Evolutionary conservation across 2,329 filamentous ascomycete genomes (phyloP).

Genomic region (Alternaria brassicicola): DNA sequence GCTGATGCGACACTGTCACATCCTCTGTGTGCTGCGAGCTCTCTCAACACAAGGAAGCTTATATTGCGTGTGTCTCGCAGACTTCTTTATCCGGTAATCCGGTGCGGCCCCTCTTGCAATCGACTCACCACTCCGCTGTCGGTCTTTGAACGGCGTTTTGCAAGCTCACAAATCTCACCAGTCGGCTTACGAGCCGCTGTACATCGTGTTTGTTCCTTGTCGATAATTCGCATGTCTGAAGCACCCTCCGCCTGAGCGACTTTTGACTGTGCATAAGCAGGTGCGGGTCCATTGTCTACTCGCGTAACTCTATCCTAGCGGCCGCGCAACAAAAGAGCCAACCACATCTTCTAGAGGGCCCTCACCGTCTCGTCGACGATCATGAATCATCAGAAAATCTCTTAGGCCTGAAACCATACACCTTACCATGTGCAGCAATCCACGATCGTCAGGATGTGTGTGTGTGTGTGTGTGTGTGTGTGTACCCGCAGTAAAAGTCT

Average conservation of each 20-base stretch:
- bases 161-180: conserved; percentile 25
- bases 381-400: conserved; percentile 13
- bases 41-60: conserved; percentile 25
- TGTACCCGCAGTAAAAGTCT: conserved; percentile 19
- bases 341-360: conserved; percentile 23
- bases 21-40: conserved; percentile 18
- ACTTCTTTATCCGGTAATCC: conserved; percentile 20
- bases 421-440: conserved; percentile 26
- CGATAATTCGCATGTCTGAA: conserved; percentile 23
- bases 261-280: conserved; percentile 18
- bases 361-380: conserved; percentile 26
- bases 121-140: conserved; percentile 4
- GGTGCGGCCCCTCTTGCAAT: conserved; percentile 25
- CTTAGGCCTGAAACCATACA: conserved; percentile 16
- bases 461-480: conserved; percentile 3
- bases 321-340: conserved; percentile 23
- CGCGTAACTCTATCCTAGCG: conserved; percentile 19
- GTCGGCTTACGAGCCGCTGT: conserved; percentile 20
- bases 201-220: conserved; percentile 15
- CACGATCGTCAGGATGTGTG: conserved; percentile 18
- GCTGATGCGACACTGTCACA: conserved; percentile 20
- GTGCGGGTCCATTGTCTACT: conserved; percentile 26
- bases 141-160: conserved; percentile 12
- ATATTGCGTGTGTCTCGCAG: conserved; percentile 27
- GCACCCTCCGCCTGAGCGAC: conserved; percentile 15